Percentiles rank a stretch among this genome's conserved stretches.
Conservation (phyloP, 1,284 basidiomycete genomes). For the Moniliella sp. region DNA sequence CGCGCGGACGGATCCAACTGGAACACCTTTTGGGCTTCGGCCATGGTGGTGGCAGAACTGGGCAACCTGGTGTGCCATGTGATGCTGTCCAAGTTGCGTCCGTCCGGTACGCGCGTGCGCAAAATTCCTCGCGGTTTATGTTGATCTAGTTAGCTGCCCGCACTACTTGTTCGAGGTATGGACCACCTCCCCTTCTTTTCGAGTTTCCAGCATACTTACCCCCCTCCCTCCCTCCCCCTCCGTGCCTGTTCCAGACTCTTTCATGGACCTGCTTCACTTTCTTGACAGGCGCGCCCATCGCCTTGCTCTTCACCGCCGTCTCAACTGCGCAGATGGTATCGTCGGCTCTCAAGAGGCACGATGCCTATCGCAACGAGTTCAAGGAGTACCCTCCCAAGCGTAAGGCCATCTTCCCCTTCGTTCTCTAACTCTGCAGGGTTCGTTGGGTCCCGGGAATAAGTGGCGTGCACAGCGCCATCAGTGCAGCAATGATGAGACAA, state of each 20-base stretch:
- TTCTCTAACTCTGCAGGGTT: too few relatives aligned
- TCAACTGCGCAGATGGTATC: slow-evolving; percentile 53
- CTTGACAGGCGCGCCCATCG: slow-evolving; percentile 47
- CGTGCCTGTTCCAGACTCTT: slow-evolving; percentile 36
- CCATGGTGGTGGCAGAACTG: slow-evolving; percentile 60
- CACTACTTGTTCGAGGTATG: slow-evolving; percentile 92
- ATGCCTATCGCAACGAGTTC: slow-evolving; percentile 75
- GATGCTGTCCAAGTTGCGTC: slow-evolving; percentile 59
- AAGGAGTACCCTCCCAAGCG: slow-evolving; percentile 54
- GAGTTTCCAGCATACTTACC: too few relatives aligned
- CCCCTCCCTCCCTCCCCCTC: too few relatives aligned
- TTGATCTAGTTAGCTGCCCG: slow-evolving; percentile 62
- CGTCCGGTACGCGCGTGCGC: slow-evolving; percentile 55
- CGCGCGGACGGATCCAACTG: slow-evolving; percentile 49
- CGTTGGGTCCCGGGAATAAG: too few relatives aligned
- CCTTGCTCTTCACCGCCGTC: slow-evolving; percentile 53
- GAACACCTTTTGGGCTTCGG: slow-evolving; percentile 45
- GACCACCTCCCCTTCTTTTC: not conserved
- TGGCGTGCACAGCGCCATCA: too few relatives aligned
- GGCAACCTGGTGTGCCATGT: slow-evolving; percentile 67
- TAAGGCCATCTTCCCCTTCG: slow-evolving; percentile 62
- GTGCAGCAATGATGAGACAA: too few relatives aligned
- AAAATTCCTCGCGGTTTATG: slow-evolving; percentile 56
- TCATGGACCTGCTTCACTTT: slow-evolving; percentile 53
- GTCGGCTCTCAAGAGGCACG: slow-evolving; percentile 85